Evolutionary conservation across 208 protist species (phyloP), one percentile per base, ranked within the genome.

Genomic region (Acanthamoeba polyphaga): DNA sequence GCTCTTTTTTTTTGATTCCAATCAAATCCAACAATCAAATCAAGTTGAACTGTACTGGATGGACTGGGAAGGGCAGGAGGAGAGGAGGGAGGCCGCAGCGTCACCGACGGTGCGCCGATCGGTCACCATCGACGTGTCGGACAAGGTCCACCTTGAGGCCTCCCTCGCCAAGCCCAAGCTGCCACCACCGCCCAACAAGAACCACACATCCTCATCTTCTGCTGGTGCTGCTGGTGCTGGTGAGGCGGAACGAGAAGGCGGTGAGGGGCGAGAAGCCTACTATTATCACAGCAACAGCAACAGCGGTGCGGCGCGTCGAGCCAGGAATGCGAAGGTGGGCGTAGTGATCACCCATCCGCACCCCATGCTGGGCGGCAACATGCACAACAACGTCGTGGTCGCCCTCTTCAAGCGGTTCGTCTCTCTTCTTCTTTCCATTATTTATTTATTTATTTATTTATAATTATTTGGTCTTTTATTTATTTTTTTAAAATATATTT

Each of bases 361-460:
- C 15, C 68, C 89, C 19, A 76, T 84, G 70, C 49, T 94, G 24
- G 89, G 89, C n/a, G 89, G 89, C 24, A 82, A 94, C 70, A 60
- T 94, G 64, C 34, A 82, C 64, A 94, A 94, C 89, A 76, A 94
- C 70, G 89, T 94, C 4, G 89, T 94, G 10, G 43, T 66, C 5
- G 38, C 38, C 49, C 46, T 94, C n/a, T 94, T 76, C 68, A 94
- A 78, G 49, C 64, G 70, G 89, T 94, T 94, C 34, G 89, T 58
- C n/a, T 10, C n/a, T 24, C 24, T n/a, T n/a, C n/a, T n/a, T n/a
- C 34, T 92, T 66, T 66, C 60, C 2, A 24, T 78, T 78, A 13
- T 74, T 74, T 68, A 2, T 3, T 38, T 55, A 60, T 58, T 55
- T 7, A 22, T 72, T 29, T 12, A 32, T 32, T 10, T n/a, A 1